Evolutionary conservation across 768 basidiomycete genomes (phyloP).

Genomic region (Paxillus ammoniavirescens): DNA sequence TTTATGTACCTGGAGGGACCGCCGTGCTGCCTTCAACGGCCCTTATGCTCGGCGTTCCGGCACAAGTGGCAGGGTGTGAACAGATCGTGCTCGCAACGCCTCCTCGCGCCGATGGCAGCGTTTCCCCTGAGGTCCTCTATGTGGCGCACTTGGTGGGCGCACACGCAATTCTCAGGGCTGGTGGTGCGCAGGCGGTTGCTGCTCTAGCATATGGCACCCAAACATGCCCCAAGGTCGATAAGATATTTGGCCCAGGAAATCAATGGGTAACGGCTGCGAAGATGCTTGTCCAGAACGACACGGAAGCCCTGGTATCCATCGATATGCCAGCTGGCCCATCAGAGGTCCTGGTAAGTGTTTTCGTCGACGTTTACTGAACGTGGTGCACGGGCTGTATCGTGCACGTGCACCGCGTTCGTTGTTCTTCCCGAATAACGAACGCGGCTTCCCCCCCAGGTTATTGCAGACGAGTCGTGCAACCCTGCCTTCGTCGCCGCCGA

Average conservation of each 20-base stretch:
- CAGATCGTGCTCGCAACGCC: constrained; percentile 94
- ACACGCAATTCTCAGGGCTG: constrained; percentile 87
- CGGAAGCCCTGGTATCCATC: constrained; percentile 92
- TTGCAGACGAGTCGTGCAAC: constrained; percentile 84
- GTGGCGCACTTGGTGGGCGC: constrained; percentile 91
- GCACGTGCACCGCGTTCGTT: constrained; percentile 47
- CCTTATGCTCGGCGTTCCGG: constrained; percentile 96
- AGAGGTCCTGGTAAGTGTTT: constrained; percentile 77
- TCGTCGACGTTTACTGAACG: constrained; percentile 40
- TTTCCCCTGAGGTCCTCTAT: constrained; percentile 97
- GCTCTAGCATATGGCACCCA: constrained; percentile 96
- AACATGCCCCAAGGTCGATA: constrained; percentile 96
- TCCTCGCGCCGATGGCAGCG: constrained; percentile 87
- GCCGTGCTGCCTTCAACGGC: constrained; percentile 96
- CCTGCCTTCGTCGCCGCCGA: constrained; percentile 95
- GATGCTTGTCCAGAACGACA: constrained; percentile 99
- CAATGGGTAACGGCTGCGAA: constrained; percentile 99
- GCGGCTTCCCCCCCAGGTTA: constrained; percentile 58
- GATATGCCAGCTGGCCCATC: constrained; percentile 99
- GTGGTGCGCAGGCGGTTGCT: constrained; percentile 94
- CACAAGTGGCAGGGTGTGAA: constrained; percentile 93
- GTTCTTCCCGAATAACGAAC: constrained; percentile 36
- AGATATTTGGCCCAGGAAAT: constrained; percentile 98
- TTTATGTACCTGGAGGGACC: constrained; percentile 97
- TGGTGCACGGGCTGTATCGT: constrained; percentile 45